Conservation (phyloP, 108 stramenopile species). For the Hondaea fermentalgiana region DNA sequence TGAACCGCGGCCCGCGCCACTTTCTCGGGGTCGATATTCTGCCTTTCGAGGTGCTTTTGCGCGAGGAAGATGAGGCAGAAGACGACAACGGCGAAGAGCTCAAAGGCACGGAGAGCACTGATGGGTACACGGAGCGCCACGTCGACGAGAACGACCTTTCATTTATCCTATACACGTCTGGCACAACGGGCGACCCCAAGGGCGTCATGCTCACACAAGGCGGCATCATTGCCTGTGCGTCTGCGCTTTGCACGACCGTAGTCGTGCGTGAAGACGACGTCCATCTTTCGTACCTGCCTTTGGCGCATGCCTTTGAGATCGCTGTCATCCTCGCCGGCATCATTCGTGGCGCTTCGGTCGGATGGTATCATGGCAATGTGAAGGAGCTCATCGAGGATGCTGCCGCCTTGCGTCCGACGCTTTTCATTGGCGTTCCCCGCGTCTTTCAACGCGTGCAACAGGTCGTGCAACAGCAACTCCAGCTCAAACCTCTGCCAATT, state of each 20-base stretch:
- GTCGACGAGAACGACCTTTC: conserved; percentile 50
- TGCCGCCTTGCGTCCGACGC: conserved; percentile 74
- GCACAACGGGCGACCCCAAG: conserved; percentile 68
- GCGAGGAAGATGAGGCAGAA: background rate
- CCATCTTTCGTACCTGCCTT: conserved; percentile 84
- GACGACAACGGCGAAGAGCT: background rate
- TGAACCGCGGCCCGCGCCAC: background rate
- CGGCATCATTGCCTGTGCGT: conserved; percentile 55
- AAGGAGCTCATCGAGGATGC: conserved; percentile 69
- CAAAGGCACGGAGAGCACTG: background rate
- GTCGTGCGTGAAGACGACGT: conserved; percentile 52
- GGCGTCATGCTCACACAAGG: conserved; percentile 81
- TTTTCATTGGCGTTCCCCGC: conserved; percentile 78
- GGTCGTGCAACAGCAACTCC: background rate
- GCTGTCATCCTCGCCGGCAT: conserved; percentile 56
- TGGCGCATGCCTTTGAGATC: conserved; percentile 91
- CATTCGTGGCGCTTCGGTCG: conserved; percentile 61
- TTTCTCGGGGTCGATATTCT: background rate
- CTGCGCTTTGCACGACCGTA: conserved; percentile 19
- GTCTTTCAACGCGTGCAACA: conserved; percentile 87
- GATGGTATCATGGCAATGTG: conserved; percentile 75
- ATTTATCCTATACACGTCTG: conserved; percentile 51
- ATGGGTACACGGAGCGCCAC: background rate
- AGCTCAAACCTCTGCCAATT: background rate
- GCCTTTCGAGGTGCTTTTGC: background rate